Percentiles rank a stretch among this genome's conserved stretches.
phyloP scores from a whole-genome alignment of 2,329 filamentous ascomycete species.

The Colletotrichum falcatum region DNA sequence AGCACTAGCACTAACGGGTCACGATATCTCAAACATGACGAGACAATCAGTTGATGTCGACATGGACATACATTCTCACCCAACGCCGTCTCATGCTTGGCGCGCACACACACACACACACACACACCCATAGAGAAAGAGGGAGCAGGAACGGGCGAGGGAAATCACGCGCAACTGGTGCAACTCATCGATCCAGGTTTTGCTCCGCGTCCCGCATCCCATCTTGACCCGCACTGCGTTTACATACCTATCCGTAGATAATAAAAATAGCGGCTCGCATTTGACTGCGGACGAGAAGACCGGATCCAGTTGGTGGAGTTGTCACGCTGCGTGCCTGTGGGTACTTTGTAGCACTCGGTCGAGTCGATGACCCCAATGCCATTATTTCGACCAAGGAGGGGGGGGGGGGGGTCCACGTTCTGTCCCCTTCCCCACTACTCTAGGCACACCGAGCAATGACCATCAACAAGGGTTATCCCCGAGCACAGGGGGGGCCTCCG shows the following conservation, averaged over 20 bases:
- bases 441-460: conserved; percentile 32
- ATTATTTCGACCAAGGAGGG: conserved; percentile 12
- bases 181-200: conserved; percentile 3
- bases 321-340: conserved; percentile 10
- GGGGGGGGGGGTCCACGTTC: conserved; percentile 6
- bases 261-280: conserved; percentile 18
- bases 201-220: conserved; percentile 8
- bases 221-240: background rate
- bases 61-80: conserved; percentile 18
- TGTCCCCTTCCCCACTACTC: conserved; percentile 23
- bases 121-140: background rate
- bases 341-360: background rate
- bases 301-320: conserved; percentile 32
- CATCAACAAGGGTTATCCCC: conserved; percentile 39
- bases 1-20: background rate
- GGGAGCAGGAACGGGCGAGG: background rate
- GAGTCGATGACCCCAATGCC: conserved; percentile 14
- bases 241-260: background rate
- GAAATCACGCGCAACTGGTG: background rate
- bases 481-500: background rate
- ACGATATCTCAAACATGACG: conserved; percentile 8
- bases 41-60: background rate
- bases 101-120: background rate
- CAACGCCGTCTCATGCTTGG: conserved; percentile 15
- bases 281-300: conserved; percentile 22